Evolutionary conservation across 208 protist genomes (phyloP).

Genomic region (Acanthamoeba polyphaga): DNA sequence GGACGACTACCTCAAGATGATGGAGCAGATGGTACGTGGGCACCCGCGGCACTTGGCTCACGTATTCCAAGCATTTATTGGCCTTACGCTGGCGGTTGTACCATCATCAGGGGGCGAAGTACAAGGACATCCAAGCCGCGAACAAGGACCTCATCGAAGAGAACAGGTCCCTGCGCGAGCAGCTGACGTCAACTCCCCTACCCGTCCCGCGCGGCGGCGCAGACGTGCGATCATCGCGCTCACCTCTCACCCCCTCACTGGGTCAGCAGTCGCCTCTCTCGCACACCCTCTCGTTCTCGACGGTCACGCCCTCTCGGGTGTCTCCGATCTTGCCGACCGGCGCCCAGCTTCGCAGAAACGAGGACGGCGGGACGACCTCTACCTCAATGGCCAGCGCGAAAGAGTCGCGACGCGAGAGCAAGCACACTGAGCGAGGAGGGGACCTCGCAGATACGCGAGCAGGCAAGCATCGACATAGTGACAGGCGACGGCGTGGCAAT

Average conservation of each 20-base stretch:
- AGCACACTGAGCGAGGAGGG: too few relatives aligned
- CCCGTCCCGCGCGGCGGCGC: neutral
- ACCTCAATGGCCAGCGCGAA: too few relatives aligned
- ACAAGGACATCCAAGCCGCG: neutral
- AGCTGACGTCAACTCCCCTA: neutral
- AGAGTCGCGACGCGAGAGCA: too few relatives aligned
- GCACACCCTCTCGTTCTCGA: neutral
- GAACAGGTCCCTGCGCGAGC: neutral
- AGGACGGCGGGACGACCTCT: neutral
- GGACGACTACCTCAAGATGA: constrained; percentile 43
- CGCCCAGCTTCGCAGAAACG: neutral
- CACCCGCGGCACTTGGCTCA: neutral
- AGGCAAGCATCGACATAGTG: neutral
- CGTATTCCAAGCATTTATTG: neutral
- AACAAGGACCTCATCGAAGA: constrained; percentile 41
- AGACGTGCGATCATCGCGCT: neutral
- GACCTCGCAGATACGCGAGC: neutral
- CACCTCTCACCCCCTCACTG: neutral
- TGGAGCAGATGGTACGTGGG: constrained; percentile 10
- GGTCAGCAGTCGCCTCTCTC: neutral
- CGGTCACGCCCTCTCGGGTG: neutral
- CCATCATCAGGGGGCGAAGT: neutral
- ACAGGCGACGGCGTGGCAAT: neutral
- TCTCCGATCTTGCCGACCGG: neutral
- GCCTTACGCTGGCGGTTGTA: neutral